These are phyloP conservation scores for Cercospora nicotianae DNA, from an alignment of 2,329 filamentous ascomycete genomes.

Conservation along the genomic window DNA sequence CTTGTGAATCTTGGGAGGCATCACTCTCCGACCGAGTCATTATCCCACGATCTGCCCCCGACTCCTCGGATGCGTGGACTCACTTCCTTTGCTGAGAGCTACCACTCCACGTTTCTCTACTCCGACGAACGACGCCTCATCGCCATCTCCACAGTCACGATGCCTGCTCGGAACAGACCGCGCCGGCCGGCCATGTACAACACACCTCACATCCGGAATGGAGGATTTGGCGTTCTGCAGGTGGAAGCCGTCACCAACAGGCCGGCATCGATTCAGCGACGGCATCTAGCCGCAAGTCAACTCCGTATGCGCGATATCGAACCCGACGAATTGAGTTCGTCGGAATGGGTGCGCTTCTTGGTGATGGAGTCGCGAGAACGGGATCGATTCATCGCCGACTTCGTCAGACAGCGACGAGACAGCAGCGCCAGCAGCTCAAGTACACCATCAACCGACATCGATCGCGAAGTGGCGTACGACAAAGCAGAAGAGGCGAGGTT, in stretches of 20 bases:
- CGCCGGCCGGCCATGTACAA: constrained; percentile 39
- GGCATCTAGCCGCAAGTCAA: constrained; percentile 37
- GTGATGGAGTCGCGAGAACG: constrained; percentile 38
- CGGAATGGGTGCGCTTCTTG: constrained; percentile 40
- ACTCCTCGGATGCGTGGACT: constrained; percentile 8
- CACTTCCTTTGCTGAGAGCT: constrained; percentile 4
- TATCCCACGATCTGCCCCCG: background rate
- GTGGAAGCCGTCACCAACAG: constrained; percentile 39
- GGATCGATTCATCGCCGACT: constrained; percentile 38
- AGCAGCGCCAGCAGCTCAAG: constrained; percentile 29
- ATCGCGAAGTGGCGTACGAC: constrained; percentile 28
- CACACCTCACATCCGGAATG: constrained; percentile 38
- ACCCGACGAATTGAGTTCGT: constrained; percentile 37
- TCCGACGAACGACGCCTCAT: background rate
- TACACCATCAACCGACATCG: constrained; percentile 16
- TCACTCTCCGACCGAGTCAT: background rate
- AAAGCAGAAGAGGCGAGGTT: constrained; percentile 37
- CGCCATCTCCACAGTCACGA: constrained; percentile 15
- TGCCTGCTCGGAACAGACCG: constrained; percentile 29
- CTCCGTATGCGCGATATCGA: constrained; percentile 41
- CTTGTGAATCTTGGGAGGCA: constrained; percentile 13
- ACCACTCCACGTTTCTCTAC: constrained; percentile 2
- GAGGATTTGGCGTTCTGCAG: constrained; percentile 39
- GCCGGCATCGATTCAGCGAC: constrained; percentile 37
- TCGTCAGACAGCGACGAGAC: constrained; percentile 31